Conservation (phyloP, 2,329 filamentous ascomycete genomes). For the Colletotrichum viniferum region DNA sequence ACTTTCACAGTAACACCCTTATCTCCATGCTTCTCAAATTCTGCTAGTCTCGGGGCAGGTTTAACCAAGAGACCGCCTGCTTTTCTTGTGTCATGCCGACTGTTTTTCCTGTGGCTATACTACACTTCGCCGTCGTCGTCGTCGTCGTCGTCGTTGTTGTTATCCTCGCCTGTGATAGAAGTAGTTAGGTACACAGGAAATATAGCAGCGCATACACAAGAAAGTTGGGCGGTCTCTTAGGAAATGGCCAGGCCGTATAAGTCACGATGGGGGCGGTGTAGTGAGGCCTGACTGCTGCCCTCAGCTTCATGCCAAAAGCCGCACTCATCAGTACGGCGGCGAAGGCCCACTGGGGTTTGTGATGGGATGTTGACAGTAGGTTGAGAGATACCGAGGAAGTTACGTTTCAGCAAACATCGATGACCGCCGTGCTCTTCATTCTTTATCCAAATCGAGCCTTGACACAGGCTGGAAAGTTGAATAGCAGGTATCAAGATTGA, state of each 20-base stretch:
- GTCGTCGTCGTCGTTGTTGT: background rate
- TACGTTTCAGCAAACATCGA: background rate
- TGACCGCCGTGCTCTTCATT: background rate
- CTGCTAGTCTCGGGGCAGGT: background rate
- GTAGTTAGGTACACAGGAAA: background rate
- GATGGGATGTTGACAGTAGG: background rate
- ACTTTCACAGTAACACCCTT: background rate
- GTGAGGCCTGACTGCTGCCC: background rate
- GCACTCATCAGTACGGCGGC: background rate
- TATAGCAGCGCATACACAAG: too few species aligned
- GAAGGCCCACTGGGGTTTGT: background rate
- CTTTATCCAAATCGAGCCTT: accelerated
- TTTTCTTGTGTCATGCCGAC: background rate
- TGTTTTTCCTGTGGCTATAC: background rate
- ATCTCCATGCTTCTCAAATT: background rate
- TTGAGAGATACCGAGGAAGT: background rate
- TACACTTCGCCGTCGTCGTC: background rate
- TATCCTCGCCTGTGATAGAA: too few species aligned
- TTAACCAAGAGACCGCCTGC: background rate
- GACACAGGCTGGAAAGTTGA: background rate
- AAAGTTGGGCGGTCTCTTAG: too few species aligned
- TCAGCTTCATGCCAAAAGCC: background rate
- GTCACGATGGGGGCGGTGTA: background rate
- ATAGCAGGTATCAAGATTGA: background rate
- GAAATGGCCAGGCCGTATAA: background rate